These are phyloP conservation scores for Yamadazyma phyllophila DNA, from an alignment of 805 yeast species.

Conservation along the genomic window DNA sequence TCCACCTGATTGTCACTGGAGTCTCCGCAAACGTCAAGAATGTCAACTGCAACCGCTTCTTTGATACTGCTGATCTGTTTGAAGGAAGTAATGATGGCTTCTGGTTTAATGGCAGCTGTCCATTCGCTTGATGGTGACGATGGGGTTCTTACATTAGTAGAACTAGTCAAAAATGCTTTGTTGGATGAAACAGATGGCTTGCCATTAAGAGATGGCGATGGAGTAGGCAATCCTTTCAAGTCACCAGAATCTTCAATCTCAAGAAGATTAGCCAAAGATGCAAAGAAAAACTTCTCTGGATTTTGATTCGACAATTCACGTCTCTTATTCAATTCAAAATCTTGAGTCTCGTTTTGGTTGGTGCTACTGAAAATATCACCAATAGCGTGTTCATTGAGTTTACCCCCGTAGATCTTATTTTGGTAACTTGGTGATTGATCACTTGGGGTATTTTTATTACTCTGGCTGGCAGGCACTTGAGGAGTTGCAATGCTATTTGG, in stretches of 20 bases:
- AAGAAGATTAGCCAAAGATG: constrained; percentile 50
- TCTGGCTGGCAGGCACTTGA: constrained; percentile 32
- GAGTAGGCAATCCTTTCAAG: constrained; percentile 16
- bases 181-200: background rate
- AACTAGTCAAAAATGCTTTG: too few relatives aligned
- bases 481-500: constrained; percentile 46
- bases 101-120: constrained; percentile 47
- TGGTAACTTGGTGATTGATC: constrained; percentile 35
- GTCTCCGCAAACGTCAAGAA: constrained; percentile 23
- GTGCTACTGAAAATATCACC: constrained; percentile 25
- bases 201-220: constrained; percentile 14
- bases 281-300: constrained; percentile 48
- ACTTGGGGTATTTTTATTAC: constrained; percentile 42
- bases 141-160: constrained; percentile 18
- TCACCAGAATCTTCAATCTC: constrained; percentile 38
- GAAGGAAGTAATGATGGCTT: constrained; percentile 45
- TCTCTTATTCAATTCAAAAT: constrained; percentile 43
- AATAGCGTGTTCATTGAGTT: constrained; percentile 17
- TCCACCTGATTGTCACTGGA: background rate
- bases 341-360: constrained; percentile 18
- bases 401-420: constrained; percentile 12
- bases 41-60: constrained; percentile 28
- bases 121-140: constrained; percentile 39
- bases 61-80: constrained; percentile 40
- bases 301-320: constrained; percentile 46